Evolutionary conservation across 768 basidiomycete species (phyloP).

Genomic region (Trametes sanguinea): DNA sequence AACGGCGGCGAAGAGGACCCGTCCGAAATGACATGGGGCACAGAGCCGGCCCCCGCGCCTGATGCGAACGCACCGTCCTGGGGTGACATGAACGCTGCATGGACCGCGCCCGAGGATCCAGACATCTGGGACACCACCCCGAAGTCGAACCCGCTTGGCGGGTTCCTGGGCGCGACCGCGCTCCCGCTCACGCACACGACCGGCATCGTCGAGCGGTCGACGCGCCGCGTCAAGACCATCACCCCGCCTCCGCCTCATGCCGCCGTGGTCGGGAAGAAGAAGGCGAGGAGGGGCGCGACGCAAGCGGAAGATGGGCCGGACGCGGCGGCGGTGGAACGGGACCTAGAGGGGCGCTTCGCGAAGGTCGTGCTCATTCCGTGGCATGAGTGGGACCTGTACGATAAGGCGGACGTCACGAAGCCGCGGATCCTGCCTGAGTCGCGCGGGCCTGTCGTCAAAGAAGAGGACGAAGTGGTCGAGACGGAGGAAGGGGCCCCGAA

Average conservation of each 20-base stretch:
- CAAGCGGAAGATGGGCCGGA: neutral
- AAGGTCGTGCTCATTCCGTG: constrained; percentile 59
- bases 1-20: constrained; percentile 16
- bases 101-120: constrained; percentile 12
- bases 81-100: constrained; percentile 15
- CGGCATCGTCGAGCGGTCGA: constrained; percentile 66
- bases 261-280: neutral
- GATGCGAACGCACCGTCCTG: constrained; percentile 15
- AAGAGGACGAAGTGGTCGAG: constrained; percentile 16
- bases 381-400: constrained; percentile 40
- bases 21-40: neutral
- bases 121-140: constrained; percentile 20
- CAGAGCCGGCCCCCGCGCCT: neutral
- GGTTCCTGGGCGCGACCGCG: constrained; percentile 54
- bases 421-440: constrained; percentile 41
- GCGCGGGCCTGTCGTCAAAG: constrained; percentile 38
- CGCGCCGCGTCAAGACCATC: constrained; percentile 56
- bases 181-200: constrained; percentile 64
- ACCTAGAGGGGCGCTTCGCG: constrained; percentile 48
- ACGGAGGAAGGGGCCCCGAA: constrained; percentile 18
- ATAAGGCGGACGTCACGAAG: constrained; percentile 39
- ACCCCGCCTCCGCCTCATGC: constrained; percentile 37
- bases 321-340: constrained; percentile 44
- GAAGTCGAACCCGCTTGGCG: constrained; percentile 33
- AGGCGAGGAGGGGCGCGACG: constrained; percentile 18